Percentiles rank a stretch among this genome's conserved stretches.
phyloP scores from a whole-genome alignment of 495 filamentous ascomycete genomes.

The Tuber calosporum region DNA sequence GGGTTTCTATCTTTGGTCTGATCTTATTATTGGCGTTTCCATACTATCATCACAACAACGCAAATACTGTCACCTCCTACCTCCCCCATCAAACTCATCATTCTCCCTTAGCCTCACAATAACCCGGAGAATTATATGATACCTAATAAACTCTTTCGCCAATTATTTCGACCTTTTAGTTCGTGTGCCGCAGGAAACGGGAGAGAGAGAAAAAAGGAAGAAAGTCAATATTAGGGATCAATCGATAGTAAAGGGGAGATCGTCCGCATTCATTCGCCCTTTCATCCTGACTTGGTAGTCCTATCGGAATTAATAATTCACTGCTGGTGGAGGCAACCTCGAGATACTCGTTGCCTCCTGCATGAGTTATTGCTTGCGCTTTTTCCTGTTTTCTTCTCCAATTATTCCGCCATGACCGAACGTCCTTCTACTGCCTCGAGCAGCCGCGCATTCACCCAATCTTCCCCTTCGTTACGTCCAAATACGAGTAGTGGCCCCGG shows the following conservation, averaged over 20 bases:
- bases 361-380: slow-evolving; percentile 3
- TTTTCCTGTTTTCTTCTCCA: background rate
- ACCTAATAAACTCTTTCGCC: background rate
- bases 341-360: background rate
- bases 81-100: background rate
- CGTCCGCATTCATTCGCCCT: background rate
- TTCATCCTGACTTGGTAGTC: background rate
- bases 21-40: background rate
- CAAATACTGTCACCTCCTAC: background rate
- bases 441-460: slow-evolving; percentile 34
- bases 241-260: background rate
- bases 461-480: slow-evolving; percentile 30
- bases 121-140: background rate
- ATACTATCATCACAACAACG: background rate
- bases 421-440: slow-evolving; percentile 40
- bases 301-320: background rate
- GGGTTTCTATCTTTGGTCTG: background rate
- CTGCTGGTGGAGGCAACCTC: background rate
- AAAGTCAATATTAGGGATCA: background rate
- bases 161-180: background rate
- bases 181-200: background rate
- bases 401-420: slow-evolving; percentile 35
- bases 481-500: slow-evolving; percentile 36
- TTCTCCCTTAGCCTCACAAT: background rate
- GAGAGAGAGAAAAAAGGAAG: background rate